These are phyloP conservation scores for Madurella mycetomatis DNA, from an alignment of 2,329 filamentous ascomycete genomes.

Conservation along the genomic window DNA sequence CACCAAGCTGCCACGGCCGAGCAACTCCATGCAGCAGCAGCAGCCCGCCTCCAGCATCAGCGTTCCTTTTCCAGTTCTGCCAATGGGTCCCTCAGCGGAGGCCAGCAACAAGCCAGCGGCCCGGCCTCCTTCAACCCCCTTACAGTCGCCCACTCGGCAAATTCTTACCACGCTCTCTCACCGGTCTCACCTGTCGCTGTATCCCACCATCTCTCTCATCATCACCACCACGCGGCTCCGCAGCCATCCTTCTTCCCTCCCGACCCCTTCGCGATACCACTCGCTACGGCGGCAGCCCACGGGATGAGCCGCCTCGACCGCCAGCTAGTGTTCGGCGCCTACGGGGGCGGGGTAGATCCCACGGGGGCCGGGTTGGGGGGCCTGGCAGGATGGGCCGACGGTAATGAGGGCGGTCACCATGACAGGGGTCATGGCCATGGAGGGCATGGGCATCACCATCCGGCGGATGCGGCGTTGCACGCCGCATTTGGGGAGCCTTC, in stretches of 20 bases:
- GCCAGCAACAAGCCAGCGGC: constrained; percentile 35
- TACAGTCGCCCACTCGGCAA: constrained; percentile 37
- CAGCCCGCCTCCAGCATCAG: constrained; percentile 36
- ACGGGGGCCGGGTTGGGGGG: no score
- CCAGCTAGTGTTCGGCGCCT: constrained; percentile 72
- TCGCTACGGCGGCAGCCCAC: constrained; percentile 39
- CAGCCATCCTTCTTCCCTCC: constrained; percentile 43
- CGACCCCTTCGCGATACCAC: constrained; percentile 50
- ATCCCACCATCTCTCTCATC: constrained; percentile 30
- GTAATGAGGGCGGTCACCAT: constrained; percentile 22
- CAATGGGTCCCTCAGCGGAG: constrained; percentile 32
- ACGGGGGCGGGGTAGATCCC: constrained; percentile 35
- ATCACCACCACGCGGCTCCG: constrained; percentile 32
- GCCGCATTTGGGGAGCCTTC: constrained; percentile 41
- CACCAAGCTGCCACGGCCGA: constrained; percentile 29
- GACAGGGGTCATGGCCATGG: constrained; percentile 26
- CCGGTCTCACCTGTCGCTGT: constrained; percentile 50
- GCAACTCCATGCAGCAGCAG: constrained; percentile 30
- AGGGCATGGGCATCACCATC: constrained; percentile 27
- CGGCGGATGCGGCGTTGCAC: constrained; percentile 27
- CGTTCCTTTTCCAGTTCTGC: constrained; percentile 38
- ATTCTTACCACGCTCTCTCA: constrained; percentile 45
- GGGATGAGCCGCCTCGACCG: constrained; percentile 68
- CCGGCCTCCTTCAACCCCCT: constrained; percentile 39
- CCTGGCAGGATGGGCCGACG: constrained; percentile 12